Evolutionary conservation across 257 asterid genomes (phyloP).

Genomic region (Jaltomata sinuosa): DNA sequence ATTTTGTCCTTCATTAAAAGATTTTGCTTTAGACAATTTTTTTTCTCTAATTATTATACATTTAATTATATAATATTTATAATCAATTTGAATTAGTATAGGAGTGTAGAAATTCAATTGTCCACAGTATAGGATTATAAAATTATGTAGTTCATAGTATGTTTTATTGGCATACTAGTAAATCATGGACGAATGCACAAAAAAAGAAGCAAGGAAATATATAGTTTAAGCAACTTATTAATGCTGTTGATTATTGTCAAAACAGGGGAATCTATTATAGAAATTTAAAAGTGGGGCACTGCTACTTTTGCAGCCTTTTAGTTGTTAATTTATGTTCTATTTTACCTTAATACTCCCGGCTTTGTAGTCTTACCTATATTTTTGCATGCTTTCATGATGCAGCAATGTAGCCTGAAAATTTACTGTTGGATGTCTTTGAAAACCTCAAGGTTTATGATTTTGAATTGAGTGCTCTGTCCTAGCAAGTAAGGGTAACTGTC

Average conservation of each 20-base stretch:
- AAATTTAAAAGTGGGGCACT: constrained; percentile 60
- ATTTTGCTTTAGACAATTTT: too few relatives aligned
- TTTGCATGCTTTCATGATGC: constrained; percentile 11
- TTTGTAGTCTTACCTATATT: not conserved
- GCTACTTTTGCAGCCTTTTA: not conserved
- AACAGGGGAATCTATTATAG: constrained; percentile 95
- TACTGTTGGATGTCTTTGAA: constrained; percentile 71
- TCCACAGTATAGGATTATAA: too few relatives aligned
- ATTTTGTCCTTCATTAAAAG: too few relatives aligned
- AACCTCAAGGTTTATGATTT: constrained; percentile 90
- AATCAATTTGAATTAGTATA: too few relatives aligned
- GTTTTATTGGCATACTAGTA: constrained; percentile 33
- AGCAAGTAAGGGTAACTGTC: constrained; percentile 78
- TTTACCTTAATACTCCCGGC: not conserved
- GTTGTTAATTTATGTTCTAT: not conserved
- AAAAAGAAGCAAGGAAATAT: constrained; percentile 78
- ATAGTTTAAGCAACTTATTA: constrained; percentile 89
- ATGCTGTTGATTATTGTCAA: constrained; percentile 91
- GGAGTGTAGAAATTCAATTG: too few relatives aligned
- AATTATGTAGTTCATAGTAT: too few relatives aligned
- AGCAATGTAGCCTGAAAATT: constrained; percentile 96
- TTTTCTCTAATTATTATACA: too few relatives aligned
- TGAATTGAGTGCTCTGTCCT: constrained; percentile 94
- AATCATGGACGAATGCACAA: constrained; percentile 82
- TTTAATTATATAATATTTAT: too few relatives aligned